These are phyloP conservation scores for Mucor irregularis DNA, from an alignment of 371 early-diverging fungal species.

Conservation along the genomic window DNA sequence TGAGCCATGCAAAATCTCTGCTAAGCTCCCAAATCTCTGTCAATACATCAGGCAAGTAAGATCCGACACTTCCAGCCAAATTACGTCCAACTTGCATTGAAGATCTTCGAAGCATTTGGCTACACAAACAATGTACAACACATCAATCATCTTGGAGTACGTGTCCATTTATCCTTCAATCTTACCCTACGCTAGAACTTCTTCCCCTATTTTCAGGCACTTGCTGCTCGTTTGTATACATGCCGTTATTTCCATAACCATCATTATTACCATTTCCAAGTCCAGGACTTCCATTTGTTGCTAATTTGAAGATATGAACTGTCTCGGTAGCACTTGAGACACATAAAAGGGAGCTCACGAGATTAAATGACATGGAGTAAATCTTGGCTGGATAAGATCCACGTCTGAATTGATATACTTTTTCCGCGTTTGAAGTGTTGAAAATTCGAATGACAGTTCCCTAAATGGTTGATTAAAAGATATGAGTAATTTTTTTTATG, in stretches of 20 bases:
- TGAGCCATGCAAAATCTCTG: constrained; percentile 91
- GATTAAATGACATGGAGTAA: constrained; percentile 88
- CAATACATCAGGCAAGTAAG: constrained; percentile 82
- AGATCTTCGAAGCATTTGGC: constrained; percentile 57
- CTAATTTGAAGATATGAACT: constrained; percentile 93
- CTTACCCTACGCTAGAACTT: constrained; percentile 37
- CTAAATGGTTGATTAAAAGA: constrained; percentile 42
- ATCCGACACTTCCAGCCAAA: constrained; percentile 78
- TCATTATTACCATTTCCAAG: not conserved
- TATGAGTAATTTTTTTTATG: not conserved
- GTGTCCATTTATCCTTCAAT: no score
- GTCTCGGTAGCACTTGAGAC: constrained; percentile 95
- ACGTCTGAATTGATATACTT: constrained; percentile 93
- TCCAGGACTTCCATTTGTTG: constrained; percentile 16
- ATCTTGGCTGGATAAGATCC: constrained; percentile 92
- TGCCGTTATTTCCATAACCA: constrained; percentile 20
- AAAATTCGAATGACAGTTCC: constrained; percentile 97
- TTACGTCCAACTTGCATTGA: constrained; percentile 61
- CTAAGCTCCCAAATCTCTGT: constrained; percentile 95
- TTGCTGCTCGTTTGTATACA: constrained; percentile 11
- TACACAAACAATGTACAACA: constrained; percentile 1
- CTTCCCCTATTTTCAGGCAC: constrained; percentile 20
- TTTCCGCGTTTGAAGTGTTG: constrained; percentile 82
- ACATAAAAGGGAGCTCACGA: constrained; percentile 76
- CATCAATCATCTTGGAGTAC: no score